Evolutionary conservation across 1,284 basidiomycete species (phyloP), one percentile per base, ranked within the genome.

Genomic region (Porogramme epimiltina): DNA sequence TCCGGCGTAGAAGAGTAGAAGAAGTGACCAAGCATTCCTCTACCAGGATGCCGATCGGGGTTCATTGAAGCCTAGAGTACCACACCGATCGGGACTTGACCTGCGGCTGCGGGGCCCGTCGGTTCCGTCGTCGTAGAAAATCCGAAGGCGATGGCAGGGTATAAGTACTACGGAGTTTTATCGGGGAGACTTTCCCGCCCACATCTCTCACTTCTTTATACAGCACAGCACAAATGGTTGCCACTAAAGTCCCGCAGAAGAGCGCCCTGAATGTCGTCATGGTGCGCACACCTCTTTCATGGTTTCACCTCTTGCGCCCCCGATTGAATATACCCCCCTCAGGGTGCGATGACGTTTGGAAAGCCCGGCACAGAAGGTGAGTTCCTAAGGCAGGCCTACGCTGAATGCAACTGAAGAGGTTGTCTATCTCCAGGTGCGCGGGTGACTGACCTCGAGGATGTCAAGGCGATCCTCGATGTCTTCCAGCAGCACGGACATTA

Each of bases 401-500:
- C n/a, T 2, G 19, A 15, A 13, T 2, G 34, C 41, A 23, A 33
- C 38, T 28, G 16, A 31, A 0, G 4, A 19, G 20, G 28, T 37
- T 37, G 13, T 37, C 34, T 4, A 34, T 24, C 13, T 31, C 6
- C 13, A 66, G 66, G 69, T 40, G 76, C 78, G 2, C 74, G 82
- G 2, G 77, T 84, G 3, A 73, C 80, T 58, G 73, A 79, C 54
- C 56, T 85, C 31, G 69, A 77, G 51, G 75, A 77, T 16, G 73
- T 81, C 24, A 73, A 76, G 41, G 72, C 71, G 2, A 84, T 85
- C 47, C 65, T 85, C 25, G 78, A 84, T 57, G 73, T 78, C 25
- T 84, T 85, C 65, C 73, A 76, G 26, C 68, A 71, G 8, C 82
- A 85, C 64, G 84, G 84, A 0, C 83, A 85, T 58, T 70, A 57